Evolutionary conservation across 73 alveolate genomes (phyloP).

Genomic region (Durusdinium trenchii): DNA sequence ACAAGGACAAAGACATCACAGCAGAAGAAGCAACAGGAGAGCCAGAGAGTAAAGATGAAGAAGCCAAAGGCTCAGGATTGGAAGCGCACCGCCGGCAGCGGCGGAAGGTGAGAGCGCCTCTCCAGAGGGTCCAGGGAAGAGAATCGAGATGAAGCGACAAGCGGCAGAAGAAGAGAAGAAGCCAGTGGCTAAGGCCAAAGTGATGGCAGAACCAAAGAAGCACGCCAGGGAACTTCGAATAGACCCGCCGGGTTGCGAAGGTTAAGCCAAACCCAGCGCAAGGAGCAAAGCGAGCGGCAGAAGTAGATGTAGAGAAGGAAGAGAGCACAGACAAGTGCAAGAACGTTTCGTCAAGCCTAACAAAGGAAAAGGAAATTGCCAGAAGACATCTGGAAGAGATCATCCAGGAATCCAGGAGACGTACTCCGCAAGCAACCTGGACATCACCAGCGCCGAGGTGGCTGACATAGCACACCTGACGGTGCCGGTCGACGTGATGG

Average conservation of each 20-base stretch:
- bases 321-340: no score
- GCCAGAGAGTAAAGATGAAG: no score
- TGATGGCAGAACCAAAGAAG: not conserved
- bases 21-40: slow-evolving; percentile 4
- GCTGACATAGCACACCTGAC: not conserved
- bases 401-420: not conserved
- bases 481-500: not conserved
- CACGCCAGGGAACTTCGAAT: not conserved
- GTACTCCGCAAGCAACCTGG: not conserved
- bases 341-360: no score
- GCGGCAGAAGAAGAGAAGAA: not conserved
- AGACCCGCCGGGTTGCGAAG: not conserved
- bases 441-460: not conserved
- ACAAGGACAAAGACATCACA: not conserved
- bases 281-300: not conserved
- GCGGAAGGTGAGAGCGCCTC: not conserved
- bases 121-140: not conserved
- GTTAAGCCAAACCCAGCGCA: not conserved
- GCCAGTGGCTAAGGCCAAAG: not conserved
- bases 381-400: not conserved
- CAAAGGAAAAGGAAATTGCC: not conserved
- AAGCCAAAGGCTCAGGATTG: no score
- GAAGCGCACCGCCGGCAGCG: no score
- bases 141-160: not conserved
- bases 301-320: not conserved